Conservation (phyloP, 2,329 filamentous ascomycete genomes). For the Colletotrichum acutatum region DNA sequence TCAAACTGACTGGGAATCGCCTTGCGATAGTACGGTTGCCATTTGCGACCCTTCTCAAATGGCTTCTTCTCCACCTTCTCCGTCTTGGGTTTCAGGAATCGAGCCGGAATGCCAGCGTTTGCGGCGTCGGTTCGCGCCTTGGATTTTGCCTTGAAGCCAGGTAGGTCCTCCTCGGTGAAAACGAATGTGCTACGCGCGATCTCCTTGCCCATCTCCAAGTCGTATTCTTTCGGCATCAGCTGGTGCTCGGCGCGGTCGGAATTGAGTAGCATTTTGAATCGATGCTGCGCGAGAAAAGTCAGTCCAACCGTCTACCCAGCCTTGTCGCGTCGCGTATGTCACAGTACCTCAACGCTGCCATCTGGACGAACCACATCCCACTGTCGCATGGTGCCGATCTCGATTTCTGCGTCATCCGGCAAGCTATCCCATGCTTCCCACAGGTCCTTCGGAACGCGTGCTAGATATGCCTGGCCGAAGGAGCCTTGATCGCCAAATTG, state of each 20-base stretch:
- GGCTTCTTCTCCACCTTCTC: constrained; percentile 57
- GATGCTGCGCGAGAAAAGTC: constrained; percentile 44
- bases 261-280: constrained; percentile 75
- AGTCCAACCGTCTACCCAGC: neutral
- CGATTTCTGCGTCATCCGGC: constrained; percentile 83
- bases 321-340: neutral
- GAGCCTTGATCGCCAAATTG: constrained; percentile 43
- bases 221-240: constrained; percentile 87
- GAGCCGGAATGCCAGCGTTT: constrained; percentile 68
- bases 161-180: constrained; percentile 87
- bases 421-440: constrained; percentile 83
- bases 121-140: constrained; percentile 66
- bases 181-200: constrained; percentile 77
- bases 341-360: constrained; percentile 52
- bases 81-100: constrained; percentile 59
- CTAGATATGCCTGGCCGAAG: constrained; percentile 67
- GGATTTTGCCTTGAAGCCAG: constrained; percentile 72
- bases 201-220: constrained; percentile 73
- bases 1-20: constrained; percentile 76
- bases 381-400: constrained; percentile 78
- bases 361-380: constrained; percentile 66
- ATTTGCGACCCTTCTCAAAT: constrained; percentile 56
- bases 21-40: constrained; percentile 73
- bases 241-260: constrained; percentile 74
- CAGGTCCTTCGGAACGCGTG: constrained; percentile 81